phyloP scores from a whole-genome alignment of 2,329 filamentous ascomycete species.

The Sphaerulina populicola region DNA sequence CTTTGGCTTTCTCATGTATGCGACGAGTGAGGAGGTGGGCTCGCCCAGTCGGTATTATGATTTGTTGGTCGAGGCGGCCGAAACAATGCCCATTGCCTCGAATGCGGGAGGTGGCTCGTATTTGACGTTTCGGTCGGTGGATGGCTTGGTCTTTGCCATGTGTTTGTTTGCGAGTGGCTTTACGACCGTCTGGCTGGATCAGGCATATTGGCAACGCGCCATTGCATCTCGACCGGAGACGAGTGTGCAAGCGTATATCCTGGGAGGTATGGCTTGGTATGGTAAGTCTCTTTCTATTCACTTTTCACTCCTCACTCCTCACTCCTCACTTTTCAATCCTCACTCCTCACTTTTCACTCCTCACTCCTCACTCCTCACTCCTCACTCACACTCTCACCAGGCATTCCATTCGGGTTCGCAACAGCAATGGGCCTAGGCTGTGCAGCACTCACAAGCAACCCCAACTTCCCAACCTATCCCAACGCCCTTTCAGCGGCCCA shows the following conservation, averaged over 20 bases:
- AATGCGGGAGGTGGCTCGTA: constrained; percentile 37
- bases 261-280: constrained; percentile 44
- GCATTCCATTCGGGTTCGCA: constrained; percentile 41
- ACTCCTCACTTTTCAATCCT: no score
- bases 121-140: constrained; percentile 36
- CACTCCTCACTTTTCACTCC: no score
- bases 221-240: constrained; percentile 35
- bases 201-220: constrained; percentile 42
- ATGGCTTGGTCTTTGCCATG: constrained; percentile 39
- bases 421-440: constrained; percentile 43
- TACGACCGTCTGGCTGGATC: constrained; percentile 31
- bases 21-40: constrained; percentile 35
- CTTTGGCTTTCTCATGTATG: constrained; percentile 39
- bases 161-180: constrained; percentile 27
- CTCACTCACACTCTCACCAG: not conserved
- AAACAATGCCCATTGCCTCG: constrained; percentile 33
- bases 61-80: constrained; percentile 33
- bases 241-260: constrained; percentile 34
- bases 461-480: constrained; percentile 40
- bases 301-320: no score
- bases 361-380: no score
- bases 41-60: constrained; percentile 37
- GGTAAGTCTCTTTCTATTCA: constrained; percentile 28
- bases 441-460: constrained; percentile 38
- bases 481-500: constrained; percentile 24